Conservation (phyloP, 331 rosid species). For the Acacia pycnantha region DNA sequence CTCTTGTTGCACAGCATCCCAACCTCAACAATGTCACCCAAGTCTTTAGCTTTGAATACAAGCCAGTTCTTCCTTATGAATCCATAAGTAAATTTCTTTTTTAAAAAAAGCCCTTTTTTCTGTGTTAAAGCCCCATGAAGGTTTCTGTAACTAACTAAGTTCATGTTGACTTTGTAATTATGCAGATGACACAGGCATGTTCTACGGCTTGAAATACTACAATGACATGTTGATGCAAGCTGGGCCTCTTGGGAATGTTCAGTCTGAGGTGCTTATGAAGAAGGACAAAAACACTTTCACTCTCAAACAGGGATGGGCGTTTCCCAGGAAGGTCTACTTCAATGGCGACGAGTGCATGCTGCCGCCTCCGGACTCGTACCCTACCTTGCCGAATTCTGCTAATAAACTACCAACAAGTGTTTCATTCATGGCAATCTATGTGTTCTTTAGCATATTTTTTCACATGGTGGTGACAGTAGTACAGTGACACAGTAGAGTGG, state of each 20-base stretch:
- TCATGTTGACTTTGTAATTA: background rate
- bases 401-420: slow-evolving; percentile 20
- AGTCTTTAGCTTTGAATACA: slow-evolving; percentile 77
- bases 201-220: slow-evolving; percentile 86
- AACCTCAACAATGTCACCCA: slow-evolving; percentile 76
- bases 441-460: slow-evolving; percentile 37
- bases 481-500: background rate
- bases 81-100: slow-evolving; percentile 58
- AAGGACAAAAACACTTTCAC: slow-evolving; percentile 77
- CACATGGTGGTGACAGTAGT: slow-evolving; percentile 30
- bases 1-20: slow-evolving; percentile 75
- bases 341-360: slow-evolving; percentile 94
- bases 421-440: slow-evolving; percentile 24
- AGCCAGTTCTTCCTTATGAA: slow-evolving; percentile 66
- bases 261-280: slow-evolving; percentile 79
- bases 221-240: slow-evolving; percentile 91
- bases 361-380: slow-evolving; percentile 88
- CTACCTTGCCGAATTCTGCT: slow-evolving; percentile 77
- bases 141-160: background rate
- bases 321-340: slow-evolving; percentile 87
- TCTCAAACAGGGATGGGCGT: slow-evolving; percentile 90
- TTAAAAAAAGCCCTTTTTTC: background rate
- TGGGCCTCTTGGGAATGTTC: slow-evolving; percentile 87
- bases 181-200: slow-evolving; percentile 98
- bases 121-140: background rate